These are phyloP conservation scores for Protoeuglena noctilucae DNA, from an alignment of 139 green algal genomes.

Conservation along the genomic window DNA sequence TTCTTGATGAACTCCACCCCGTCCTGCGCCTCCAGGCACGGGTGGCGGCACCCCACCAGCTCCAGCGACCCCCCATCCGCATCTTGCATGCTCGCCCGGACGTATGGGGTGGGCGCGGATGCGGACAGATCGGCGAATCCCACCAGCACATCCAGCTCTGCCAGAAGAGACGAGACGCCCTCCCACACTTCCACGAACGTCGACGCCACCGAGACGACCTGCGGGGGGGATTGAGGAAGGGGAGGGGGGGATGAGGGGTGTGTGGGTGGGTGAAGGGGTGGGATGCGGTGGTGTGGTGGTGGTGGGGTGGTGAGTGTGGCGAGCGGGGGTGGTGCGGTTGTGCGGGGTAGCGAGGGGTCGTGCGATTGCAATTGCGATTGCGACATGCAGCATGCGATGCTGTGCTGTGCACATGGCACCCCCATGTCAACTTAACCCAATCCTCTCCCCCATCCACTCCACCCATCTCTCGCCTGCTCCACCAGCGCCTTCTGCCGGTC, in stretches of 20 bases:
- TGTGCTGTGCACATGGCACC: too few species aligned
- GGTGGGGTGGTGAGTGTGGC: neutral
- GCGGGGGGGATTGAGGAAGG: conserved; percentile 4
- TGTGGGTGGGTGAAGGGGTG: neutral
- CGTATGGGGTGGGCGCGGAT: conserved; percentile 53
- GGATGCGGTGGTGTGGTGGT: neutral
- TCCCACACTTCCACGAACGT: conserved; percentile 87
- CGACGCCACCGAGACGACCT: conserved; percentile 77
- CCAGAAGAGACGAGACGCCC: conserved; percentile 41
- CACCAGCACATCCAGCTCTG: conserved; percentile 78
- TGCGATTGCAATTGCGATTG: neutral
- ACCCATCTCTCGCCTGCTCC: conserved; percentile 48
- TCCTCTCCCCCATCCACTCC: neutral
- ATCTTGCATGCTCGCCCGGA: conserved; percentile 38
- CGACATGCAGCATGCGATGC: neutral
- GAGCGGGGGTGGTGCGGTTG: too few species aligned
- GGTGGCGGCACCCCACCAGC: conserved; percentile 48
- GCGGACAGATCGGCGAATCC: conserved; percentile 78
- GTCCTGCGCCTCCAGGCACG: conserved; percentile 84
- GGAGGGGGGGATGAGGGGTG: too few species aligned
- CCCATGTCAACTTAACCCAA: too few species aligned
- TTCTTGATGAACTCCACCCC: conserved; percentile 74
- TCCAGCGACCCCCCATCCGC: conserved; percentile 7
- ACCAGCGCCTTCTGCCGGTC: conserved; percentile 57
- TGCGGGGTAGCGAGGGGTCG: neutral